Base-by-base conservation (phyloP, 2,329 filamentous ascomycete genomes). In the Ciborinia camelliae region DNA sequence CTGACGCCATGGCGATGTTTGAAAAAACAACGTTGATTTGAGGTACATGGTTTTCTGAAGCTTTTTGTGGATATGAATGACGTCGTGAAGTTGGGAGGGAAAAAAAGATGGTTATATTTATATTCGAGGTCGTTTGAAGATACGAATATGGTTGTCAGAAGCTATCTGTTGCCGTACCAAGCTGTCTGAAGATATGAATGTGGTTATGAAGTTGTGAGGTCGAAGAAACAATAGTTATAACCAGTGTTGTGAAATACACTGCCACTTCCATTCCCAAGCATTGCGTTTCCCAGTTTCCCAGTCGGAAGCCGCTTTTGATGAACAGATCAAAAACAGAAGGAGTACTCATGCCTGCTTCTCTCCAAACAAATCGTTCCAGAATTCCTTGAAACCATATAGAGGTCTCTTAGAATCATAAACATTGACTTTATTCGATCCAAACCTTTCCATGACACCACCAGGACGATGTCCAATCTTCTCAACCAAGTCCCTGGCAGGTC, bases 301-400 rank as follows among this genome's bases (percentile, higher is more conserved):
- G 20, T 3, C 12, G 12, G 50, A 52, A 52, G 32, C 20, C 26
- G 8, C n/a, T 37, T 15, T 26, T n/a, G 15, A 26, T 3, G 4
- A 18, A 37, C 5, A 32, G 23, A 30, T 26, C 18, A 39, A 26
- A 7, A 30, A 20, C 1, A 2, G 8, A 43, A 53, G 12, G 0
- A 20, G 12, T 15, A 12, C 14, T 41, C 45, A 50, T 23, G 23
- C 20, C 55, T 55, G 62, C 41, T 73, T 71, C 47, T 70, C 64
- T 5, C 64, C 66, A 65, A 72, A 97, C 14, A 97, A 74, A 77
- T 98, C 94, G 71, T 85, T 85, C 92, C 92, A 97, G 78, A 97
- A 90, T 76, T 98, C 87, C 74, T 84, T 90, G 68, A 97, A 86
- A 8, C 95, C 94, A 78, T 97, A 98, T 63, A 90, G 86, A 62